Conservation (phyloP, 2,329 filamentous ascomycete species). For the Albifimbria verrucaria region DNA sequence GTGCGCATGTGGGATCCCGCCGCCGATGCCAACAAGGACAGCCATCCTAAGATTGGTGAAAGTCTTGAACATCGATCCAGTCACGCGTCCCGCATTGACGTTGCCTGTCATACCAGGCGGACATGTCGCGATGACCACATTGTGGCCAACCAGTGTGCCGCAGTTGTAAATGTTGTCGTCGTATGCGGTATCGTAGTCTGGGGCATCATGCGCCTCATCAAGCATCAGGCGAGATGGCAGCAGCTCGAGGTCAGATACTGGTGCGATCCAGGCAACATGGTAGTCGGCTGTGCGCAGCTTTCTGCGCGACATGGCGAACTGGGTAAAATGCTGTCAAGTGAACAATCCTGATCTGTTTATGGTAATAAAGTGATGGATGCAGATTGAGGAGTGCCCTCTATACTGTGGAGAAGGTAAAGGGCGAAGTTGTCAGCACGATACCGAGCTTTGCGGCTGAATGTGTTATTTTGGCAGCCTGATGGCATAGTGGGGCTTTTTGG, state of each 20-base stretch:
- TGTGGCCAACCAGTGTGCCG: background rate
- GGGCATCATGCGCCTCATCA: conserved; percentile 1
- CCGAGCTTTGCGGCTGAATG: background rate
- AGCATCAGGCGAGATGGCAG: conserved; percentile 1
- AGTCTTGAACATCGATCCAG: conserved; percentile 1
- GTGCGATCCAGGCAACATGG: background rate
- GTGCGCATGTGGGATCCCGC: background rate
- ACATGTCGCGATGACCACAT: background rate
- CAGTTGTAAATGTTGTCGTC: conserved; percentile 1
- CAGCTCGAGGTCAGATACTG: background rate
- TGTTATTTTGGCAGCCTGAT: background rate
- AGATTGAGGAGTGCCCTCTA: background rate
- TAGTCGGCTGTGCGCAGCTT: background rate
- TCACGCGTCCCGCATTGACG: background rate
- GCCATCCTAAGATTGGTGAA: background rate
- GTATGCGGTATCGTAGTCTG: background rate
- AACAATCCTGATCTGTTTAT: background rate
- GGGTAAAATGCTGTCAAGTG: background rate
- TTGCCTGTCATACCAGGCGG: background rate
- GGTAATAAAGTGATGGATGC: background rate
- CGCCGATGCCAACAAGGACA: background rate
- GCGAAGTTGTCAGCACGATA: background rate
- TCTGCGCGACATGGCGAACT: background rate
- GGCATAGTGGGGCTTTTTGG: background rate
- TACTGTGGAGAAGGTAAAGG: background rate